A percentile compares a stretch with the other conserved stretches of the same genome.
Evolutionary conservation across 805 yeast species (phyloP).

Genomic region (Starmera caribaea): DNA sequence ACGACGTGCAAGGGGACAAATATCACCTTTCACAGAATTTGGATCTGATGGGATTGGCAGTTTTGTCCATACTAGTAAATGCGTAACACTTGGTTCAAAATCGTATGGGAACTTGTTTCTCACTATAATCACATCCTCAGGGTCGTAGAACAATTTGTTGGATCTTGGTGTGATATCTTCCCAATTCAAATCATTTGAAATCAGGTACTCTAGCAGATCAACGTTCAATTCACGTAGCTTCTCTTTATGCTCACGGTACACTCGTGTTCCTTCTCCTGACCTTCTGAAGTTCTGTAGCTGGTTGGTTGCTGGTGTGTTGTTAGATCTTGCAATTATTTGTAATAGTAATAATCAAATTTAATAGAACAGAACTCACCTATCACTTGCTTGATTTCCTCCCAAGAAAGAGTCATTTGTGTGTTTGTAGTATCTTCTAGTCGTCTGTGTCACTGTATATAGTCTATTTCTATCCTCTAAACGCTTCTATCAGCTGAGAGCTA

Average conservation of each 20-base stretch:
- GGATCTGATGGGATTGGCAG: slow-evolving; percentile 42
- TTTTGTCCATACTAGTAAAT: slow-evolving; percentile 59
- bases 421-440: too few relatives aligned
- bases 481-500: too few relatives aligned
- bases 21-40: slow-evolving; percentile 38
- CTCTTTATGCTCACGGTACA: slow-evolving; percentile 37
- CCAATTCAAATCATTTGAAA: slow-evolving; percentile 42
- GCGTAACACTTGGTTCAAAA: slow-evolving; percentile 38
- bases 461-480: too few relatives aligned
- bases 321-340: neutral
- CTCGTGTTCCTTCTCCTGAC: slow-evolving; percentile 28
- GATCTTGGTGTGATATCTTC: slow-evolving; percentile 19
- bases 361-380: neutral
- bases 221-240: slow-evolving; percentile 23
- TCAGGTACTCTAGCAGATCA: slow-evolving; percentile 35
- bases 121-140: slow-evolving; percentile 34
- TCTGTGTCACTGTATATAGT: too few relatives aligned
- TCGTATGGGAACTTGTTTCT: slow-evolving; percentile 55
- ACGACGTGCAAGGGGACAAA: slow-evolving; percentile 28
- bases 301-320: slow-evolving; percentile 17
- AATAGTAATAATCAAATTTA: neutral
- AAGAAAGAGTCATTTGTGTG: neutral
- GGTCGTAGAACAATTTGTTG: slow-evolving; percentile 29
- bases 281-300: slow-evolving; percentile 39
- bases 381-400: neutral